These are phyloP conservation scores for Thoreauomyces humboldtii DNA, from an alignment of 192 early-diverging fungal genomes.

Conservation along the genomic window DNA sequence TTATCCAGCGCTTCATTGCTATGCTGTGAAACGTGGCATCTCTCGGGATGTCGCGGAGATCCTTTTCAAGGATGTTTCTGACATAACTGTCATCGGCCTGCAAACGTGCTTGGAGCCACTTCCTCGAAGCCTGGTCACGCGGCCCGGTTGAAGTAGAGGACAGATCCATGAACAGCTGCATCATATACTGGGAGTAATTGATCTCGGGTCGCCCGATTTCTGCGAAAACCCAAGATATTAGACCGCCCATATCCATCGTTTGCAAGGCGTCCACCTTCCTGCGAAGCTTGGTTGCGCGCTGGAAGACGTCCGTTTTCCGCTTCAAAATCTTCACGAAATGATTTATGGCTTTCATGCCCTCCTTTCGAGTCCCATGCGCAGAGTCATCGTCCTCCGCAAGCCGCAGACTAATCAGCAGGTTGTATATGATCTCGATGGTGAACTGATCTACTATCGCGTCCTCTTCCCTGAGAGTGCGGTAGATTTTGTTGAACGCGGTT, in stretches of 20 bases:
- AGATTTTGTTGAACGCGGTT: constrained; percentile 69
- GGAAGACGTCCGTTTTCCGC: constrained; percentile 53
- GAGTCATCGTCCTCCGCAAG: constrained; percentile 61
- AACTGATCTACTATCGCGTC: constrained; percentile 61
- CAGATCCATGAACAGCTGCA: constrained; percentile 61
- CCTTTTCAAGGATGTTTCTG: constrained; percentile 8
- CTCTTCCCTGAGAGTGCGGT: constrained; percentile 61
- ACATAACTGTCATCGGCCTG: background rate
- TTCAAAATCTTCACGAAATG: constrained; percentile 63
- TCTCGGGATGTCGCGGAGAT: background rate
- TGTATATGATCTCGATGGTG: constrained; percentile 66
- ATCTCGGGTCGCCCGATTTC: constrained; percentile 51
- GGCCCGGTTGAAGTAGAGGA: too few relatives aligned
- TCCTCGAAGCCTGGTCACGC: constrained; percentile 1
- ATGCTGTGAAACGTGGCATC: constrained; percentile 13
- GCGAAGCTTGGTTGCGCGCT: constrained; percentile 32
- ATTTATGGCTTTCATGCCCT: constrained; percentile 49
- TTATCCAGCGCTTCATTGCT: constrained; percentile 20
- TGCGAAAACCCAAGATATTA: constrained; percentile 59
- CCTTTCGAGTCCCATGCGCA: constrained; percentile 53
- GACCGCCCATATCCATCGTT: constrained; percentile 38
- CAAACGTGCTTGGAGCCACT: background rate
- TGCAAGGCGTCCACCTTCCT: constrained; percentile 49
- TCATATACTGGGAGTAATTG: constrained; percentile 63
- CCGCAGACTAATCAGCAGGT: constrained; percentile 61